Base-by-base conservation (phyloP, 768 basidiomycete species). In the Leucocoprinus birnbaumii region DNA sequence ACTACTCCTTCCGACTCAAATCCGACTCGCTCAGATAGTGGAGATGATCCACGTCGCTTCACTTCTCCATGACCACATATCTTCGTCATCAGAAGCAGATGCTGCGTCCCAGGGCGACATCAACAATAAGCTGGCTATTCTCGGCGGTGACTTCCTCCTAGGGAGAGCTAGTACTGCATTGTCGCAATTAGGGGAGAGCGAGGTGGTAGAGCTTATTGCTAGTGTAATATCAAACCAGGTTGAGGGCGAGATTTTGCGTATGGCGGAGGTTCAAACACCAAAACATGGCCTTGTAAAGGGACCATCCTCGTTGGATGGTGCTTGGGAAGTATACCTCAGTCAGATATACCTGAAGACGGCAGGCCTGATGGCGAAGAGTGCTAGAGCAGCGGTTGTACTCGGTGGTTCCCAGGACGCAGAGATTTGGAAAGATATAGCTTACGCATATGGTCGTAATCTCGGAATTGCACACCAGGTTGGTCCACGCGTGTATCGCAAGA, bases 1-100 rank as follows among this genome's bases (percentile, higher is more conserved):
- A 55, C 69, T 63, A 51, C 77, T 91, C 43, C 82, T 99, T 5
- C 93, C 96, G 14, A 87, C 94, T 1, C 97, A 99, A 70, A 73
- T 88, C 26, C 87, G 95, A 26, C 83, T 99, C 31, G 96, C 95
- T 3, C 94, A 96, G 64, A 95, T 99, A 42, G 86, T 93, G 50
- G 97, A 99, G 68, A 97, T 98, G 94, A 91, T 99, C 46, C 94
- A 98, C 66, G 89, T 98, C 58, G 95, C 97, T 22, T 94, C 90
- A 2, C 78, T 94, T 9, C 75, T 99, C 16, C 96, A 98, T 67
- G 92, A 98, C 75, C 88, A 89, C 63, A 93, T 98, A 50, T 82
- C 89, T 56, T 89, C 92, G 73, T 70, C 71, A 58, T 83, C 89
- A 1, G 79, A 82, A 11, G 74, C 75, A 3, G 79, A 86, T 19